phyloP scores from a whole-genome alignment of 495 filamentous ascomycete genomes.

The Neurospora sp. region DNA sequence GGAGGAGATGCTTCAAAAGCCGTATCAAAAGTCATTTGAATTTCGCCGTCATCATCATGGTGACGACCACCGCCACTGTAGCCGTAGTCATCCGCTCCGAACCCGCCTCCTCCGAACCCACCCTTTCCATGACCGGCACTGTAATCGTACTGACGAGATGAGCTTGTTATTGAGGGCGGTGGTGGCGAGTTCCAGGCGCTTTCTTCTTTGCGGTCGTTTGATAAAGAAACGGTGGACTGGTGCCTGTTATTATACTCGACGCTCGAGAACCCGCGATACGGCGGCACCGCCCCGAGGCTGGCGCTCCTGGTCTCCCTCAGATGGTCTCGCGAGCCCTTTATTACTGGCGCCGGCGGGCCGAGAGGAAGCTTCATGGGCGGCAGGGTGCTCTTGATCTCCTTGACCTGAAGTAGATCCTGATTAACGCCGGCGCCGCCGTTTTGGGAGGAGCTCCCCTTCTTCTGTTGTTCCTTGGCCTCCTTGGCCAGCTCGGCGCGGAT shows the following conservation, averaged over 20 bases:
- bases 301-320: slow-evolving; percentile 44
- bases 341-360: slow-evolving; percentile 12
- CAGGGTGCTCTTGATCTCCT: slow-evolving; percentile 76
- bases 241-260: background rate
- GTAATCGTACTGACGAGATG: background rate
- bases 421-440: slow-evolving; percentile 11
- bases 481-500: slow-evolving; percentile 78
- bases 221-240: slow-evolving; percentile 13
- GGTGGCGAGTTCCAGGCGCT: slow-evolving; percentile 14
- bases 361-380: slow-evolving; percentile 71
- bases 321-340: slow-evolving; percentile 24
- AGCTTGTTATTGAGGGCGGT: slow-evolving; percentile 5
- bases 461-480: slow-evolving; percentile 55
- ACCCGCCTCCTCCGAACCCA: background rate
- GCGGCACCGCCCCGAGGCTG: slow-evolving; percentile 19
- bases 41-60: slow-evolving; percentile 25
- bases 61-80: slow-evolving; percentile 3
- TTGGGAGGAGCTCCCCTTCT: background rate
- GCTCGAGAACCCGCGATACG: slow-evolving; percentile 17
- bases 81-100: background rate
- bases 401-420: slow-evolving; percentile 50
- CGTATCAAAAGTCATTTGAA: slow-evolving; percentile 68
- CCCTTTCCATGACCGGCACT: slow-evolving; percentile 1
- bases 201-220: slow-evolving; percentile 11
- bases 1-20: slow-evolving; percentile 29